Evolutionary conservation across 2,329 filamentous ascomycete species (phyloP), one percentile per base, ranked within the genome.

Genomic region (Botrytis sinoallii): DNA sequence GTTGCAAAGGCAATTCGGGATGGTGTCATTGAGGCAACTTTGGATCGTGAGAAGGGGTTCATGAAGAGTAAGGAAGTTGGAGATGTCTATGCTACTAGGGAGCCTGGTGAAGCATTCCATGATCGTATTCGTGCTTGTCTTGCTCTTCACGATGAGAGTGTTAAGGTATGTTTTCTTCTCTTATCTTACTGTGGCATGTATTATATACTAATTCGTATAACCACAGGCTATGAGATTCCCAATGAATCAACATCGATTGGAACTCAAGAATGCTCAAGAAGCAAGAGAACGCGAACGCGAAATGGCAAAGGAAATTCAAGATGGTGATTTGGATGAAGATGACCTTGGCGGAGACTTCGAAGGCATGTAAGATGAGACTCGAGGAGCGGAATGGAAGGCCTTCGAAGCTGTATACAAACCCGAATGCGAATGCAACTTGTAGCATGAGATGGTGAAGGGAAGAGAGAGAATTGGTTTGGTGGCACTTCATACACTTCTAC

Each of bases 21-120:
- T 80, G 96, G 96, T 74, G 96, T 98, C 73, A 98, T 98, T 74
- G 95, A 98, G 86, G 95, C 95, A 48, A 95, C 92, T 3, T 86
- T 98, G 75, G 95, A 99, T 82, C 93, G 97, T 76, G 95, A 98
- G 86, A 91, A 91, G 77, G 96, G 96, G 0, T 98, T 94, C 85
- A 98, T 98, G 94, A 97, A 97, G 89, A 98, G 95, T 83, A 97
- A 97, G 86, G 94, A 98, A 79, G 88, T 97, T 46, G 94, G 95
- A 63, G 96, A 99, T 82, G 93, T 98, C 57, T 99, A 99, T 82
- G 94, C 95, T 71, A 99, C 96, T 61, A 89, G 94, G 76, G 96
- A 99, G 84, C 96, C 96, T 0, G 95, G 94, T 70, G 95, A 99
- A 86, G 95, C 94, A 1, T 99, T 99, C 88, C 95, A 99, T 83